Base-by-base conservation (phyloP, 306 rosid species). In the Dryas drummondii region DNA sequence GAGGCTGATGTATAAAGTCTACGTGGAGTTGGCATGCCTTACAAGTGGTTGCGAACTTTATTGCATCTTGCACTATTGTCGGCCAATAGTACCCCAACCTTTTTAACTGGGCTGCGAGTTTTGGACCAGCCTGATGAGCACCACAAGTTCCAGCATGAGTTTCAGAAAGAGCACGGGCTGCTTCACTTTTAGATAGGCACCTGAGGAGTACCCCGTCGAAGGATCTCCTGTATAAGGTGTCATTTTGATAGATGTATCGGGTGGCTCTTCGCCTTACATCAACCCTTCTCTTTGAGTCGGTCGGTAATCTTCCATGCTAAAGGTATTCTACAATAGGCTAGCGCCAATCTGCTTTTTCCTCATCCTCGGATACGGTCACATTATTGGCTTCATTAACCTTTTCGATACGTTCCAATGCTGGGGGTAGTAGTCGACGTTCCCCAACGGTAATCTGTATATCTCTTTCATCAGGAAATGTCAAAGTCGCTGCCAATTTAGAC, bases 61-160 rank as follows among this genome's bases (percentile, higher is more conserved):
- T 68, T 0, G 41, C 26, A 22, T 68, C 56, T 4, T 47, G 11
- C 1, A 68, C 72, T 42, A 48, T 68, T 1, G 56, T 46, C 0
- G 55, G 72, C 72, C 58, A 68, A 1, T 68, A 61, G 7, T 61
- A 61, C 10, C 66, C 66, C 2, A 61, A 17, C 27, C 66, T 61
- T 61, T 37, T 61, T 10, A 61, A 0, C 1, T 61, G 47, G 6
- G 16, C 8, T 9, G 7, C 42, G 1, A 61, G 47, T 7, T 68
- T 47, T 0, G 58, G 58, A 6, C 72, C 5, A 9, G 19, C 8
- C 26, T 68, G 72, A 6, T 68, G 72, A 7, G 72, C 72, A 0
- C 42, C 56, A 26, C 19, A 68, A 5, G 7, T 4, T 1, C 17
- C 57, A 8, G 9, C 6, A 19, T 49, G 19, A 2, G 45, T 27